Conservation (phyloP, 2,329 filamentous ascomycete species). For the Colletotrichum spinosum region DNA sequence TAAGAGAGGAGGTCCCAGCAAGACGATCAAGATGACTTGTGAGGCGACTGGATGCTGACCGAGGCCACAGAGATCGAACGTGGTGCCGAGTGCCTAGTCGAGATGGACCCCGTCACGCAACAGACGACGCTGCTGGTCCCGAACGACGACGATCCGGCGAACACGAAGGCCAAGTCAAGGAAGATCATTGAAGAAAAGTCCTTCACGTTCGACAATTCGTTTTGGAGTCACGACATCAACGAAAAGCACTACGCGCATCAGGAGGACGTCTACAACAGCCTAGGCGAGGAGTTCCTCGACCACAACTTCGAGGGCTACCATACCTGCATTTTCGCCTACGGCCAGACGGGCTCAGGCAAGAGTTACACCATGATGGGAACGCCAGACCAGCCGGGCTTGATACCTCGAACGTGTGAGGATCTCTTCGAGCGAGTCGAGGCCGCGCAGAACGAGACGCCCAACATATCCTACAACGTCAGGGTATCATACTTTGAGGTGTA, state of each 20-base stretch:
- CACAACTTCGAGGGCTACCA: conserved; percentile 99
- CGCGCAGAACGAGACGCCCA: conserved; percentile 80
- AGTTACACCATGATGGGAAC: conserved; percentile 99
- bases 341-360: conserved; percentile 97
- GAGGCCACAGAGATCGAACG: conserved; percentile 77
- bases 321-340: conserved; percentile 98
- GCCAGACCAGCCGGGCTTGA: conserved; percentile 86
- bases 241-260: conserved; percentile 92
- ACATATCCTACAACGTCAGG: conserved; percentile 95
- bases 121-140: conserved; percentile 84
- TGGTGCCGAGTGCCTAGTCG: conserved; percentile 84
- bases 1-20: conserved; percentile 50
- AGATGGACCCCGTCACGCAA: conserved; percentile 91
- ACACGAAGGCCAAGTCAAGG: conserved; percentile 71
- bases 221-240: conserved; percentile 88
- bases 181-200: conserved; percentile 87
- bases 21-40: not conserved
- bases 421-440: conserved; percentile 93
- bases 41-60: not conserved
- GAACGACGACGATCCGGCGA: conserved; percentile 62
- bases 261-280: conserved; percentile 91
- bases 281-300: conserved; percentile 96
- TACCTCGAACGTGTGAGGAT: conserved; percentile 95
- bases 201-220: conserved; percentile 97
- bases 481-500: conserved; percentile 99